Evolutionary conservation across 1,284 basidiomycete species (phyloP).

Genomic region (Tilletia indica): DNA sequence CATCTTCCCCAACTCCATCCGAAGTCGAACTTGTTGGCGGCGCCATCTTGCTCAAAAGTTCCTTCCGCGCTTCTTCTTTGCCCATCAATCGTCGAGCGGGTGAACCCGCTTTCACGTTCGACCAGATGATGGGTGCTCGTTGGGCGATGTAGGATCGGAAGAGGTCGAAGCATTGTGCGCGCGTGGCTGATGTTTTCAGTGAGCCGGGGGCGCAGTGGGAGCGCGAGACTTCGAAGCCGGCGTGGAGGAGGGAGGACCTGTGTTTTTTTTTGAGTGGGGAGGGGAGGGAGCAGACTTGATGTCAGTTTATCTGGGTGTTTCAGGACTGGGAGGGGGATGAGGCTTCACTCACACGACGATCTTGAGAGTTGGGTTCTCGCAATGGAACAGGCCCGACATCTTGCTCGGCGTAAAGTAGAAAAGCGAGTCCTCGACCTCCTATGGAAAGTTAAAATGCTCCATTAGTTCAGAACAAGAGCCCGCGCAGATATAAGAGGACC

Average conservation of each 20-base stretch:
- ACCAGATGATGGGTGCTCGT: conserved; percentile 75
- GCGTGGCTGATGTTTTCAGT: conserved; percentile 81
- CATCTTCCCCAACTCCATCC: not conserved
- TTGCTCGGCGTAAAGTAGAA: conserved; percentile 91
- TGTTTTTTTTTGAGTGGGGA: not conserved
- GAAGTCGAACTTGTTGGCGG: conserved; percentile 26
- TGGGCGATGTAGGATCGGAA: conserved; percentile 71
- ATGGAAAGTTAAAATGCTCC: too few relatives aligned
- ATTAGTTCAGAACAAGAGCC: conserved; percentile 14
- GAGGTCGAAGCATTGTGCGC: conserved; percentile 74
- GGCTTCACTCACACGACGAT: conserved; percentile 18
- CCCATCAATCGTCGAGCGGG: conserved; percentile 68
- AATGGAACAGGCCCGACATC: conserved; percentile 79
- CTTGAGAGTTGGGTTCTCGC: conserved; percentile 43
- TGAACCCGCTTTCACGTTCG: conserved; percentile 62
- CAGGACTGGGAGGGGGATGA: conserved; percentile 26
- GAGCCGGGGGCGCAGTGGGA: conserved; percentile 86
- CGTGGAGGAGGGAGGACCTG: conserved; percentile 83
- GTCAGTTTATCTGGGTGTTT: not conserved
- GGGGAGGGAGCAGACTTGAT: not conserved
- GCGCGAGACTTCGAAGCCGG: conserved; percentile 77
- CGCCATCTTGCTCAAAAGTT: conserved; percentile 59
- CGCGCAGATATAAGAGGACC: not conserved
- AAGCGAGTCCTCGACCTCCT: conserved; percentile 72
- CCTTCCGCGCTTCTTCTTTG: conserved; percentile 62